Conservation (phyloP, 345 rosid genomes). For the Cardamine chenopodiifolia region DNA sequence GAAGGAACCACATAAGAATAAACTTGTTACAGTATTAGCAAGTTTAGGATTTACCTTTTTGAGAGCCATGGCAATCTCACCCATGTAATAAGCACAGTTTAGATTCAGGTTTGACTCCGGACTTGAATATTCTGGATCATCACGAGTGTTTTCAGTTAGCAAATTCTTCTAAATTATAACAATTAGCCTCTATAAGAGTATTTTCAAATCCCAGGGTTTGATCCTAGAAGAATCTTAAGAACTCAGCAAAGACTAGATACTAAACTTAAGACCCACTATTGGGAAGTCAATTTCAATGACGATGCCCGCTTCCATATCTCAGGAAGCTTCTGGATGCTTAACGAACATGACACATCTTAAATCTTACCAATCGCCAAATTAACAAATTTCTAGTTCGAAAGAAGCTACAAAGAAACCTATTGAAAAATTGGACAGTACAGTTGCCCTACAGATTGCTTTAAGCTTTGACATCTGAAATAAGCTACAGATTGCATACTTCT, state of each 20-base stretch:
- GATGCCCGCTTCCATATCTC: not conserved
- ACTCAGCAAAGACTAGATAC: constrained; percentile 11
- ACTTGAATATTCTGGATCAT: constrained; percentile 70
- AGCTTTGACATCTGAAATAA: constrained; percentile 12
- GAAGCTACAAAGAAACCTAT: not conserved
- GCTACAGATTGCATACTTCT: constrained; percentile 16
- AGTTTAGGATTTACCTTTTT: constrained; percentile 62
- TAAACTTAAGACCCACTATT: not conserved
- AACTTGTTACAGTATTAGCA: constrained; percentile 11
- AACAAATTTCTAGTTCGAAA: not conserved
- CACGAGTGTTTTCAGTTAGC: constrained; percentile 28
- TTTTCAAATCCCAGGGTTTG: constrained; percentile 12
- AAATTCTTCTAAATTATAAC: constrained; percentile 22
- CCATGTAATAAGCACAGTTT: constrained; percentile 83
- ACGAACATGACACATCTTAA: constrained; percentile 6
- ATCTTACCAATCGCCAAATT: constrained; percentile 12
- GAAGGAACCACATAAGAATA: constrained; percentile 14
- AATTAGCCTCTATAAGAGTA: constrained; percentile 5
- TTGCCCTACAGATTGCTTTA: constrained; percentile 4
- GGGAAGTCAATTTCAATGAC: constrained; percentile 5
- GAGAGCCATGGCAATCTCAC: constrained; percentile 93
- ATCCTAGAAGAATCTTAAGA: constrained; percentile 23
- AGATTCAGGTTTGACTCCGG: constrained; percentile 86
- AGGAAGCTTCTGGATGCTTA: constrained; percentile 8
- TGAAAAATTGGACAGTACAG: not conserved